Conservation (phyloP, 2,329 filamentous ascomycete genomes). For the Sporothrix mexicana region DNA sequence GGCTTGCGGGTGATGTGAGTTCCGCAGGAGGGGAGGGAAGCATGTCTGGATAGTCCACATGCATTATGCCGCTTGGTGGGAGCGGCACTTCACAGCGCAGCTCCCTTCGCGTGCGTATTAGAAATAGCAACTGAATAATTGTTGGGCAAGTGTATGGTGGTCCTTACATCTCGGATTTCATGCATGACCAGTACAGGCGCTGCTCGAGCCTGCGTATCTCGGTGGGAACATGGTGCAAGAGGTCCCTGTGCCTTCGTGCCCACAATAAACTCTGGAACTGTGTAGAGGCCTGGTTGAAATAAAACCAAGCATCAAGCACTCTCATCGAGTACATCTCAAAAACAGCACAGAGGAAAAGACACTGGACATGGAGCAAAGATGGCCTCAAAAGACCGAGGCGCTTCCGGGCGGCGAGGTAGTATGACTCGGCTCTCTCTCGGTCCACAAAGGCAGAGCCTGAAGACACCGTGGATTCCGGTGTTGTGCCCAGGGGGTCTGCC, state of each 20-base stretch:
- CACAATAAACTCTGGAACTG: neutral
- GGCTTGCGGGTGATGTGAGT: neutral
- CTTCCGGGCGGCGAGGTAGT: neutral
- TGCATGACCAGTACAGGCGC: neutral
- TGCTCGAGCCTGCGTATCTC: neutral
- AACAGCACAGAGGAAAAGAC: neutral
- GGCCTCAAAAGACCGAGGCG: neutral
- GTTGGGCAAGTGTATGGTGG: neutral
- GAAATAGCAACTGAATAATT: neutral
- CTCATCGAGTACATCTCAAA: neutral
- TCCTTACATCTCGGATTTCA: neutral
- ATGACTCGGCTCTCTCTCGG: neutral
- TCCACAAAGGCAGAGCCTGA: neutral
- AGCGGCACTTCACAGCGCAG: neutral
- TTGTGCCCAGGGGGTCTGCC: neutral
- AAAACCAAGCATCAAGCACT: neutral
- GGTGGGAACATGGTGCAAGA: neutral
- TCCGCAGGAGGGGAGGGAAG: neutral
- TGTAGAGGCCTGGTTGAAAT: neutral
- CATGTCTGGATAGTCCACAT: neutral
- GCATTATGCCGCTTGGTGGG: neutral
- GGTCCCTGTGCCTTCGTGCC: neutral
- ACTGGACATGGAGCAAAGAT: neutral
- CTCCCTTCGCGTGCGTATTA: neutral
- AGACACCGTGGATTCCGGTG: neutral